These are phyloP conservation scores for Simmondsia chinensis DNA, from an alignment of 148 eudicot species.

Conservation along the genomic window DNA sequence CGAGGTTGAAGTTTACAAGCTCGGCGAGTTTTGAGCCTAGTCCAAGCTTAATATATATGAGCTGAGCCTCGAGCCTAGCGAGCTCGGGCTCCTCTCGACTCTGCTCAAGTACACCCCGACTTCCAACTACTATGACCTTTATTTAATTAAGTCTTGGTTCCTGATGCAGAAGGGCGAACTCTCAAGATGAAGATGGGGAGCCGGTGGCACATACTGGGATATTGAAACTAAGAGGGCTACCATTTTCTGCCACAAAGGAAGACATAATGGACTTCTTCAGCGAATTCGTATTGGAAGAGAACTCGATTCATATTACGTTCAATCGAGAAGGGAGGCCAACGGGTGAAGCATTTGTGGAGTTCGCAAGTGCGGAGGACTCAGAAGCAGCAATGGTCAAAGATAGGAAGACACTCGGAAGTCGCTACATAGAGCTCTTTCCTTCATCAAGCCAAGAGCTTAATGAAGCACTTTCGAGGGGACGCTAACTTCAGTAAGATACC, in stretches of 20 bases:
- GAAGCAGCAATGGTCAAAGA: slow-evolving; percentile 87
- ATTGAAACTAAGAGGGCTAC: slow-evolving; percentile 85
- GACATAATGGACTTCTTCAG: slow-evolving; percentile 78
- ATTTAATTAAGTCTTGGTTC: too few relatives aligned
- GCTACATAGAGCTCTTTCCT: slow-evolving; percentile 83
- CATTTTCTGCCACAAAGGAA: slow-evolving; percentile 89
- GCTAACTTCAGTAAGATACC: slow-evolving; percentile 28
- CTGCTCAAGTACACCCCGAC: too few relatives aligned
- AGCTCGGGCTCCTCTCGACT: too few relatives aligned
- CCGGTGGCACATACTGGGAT: slow-evolving; percentile 43
- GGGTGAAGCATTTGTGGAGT: slow-evolving; percentile 92
- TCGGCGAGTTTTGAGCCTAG: too few relatives aligned
- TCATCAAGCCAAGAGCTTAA: slow-evolving; percentile 61
- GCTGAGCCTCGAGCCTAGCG: too few relatives aligned
- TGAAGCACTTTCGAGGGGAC: slow-evolving; percentile 60
- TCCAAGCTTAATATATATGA: too few relatives aligned
- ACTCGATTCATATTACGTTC: slow-evolving; percentile 48
- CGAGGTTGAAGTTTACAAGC: too few relatives aligned
- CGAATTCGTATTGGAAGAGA: slow-evolving; percentile 61
- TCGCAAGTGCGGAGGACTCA: slow-evolving; percentile 63
- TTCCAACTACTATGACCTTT: too few relatives aligned
- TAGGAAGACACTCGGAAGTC: slow-evolving; percentile 90
- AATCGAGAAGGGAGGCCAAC: slow-evolving; percentile 69
- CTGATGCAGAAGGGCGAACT: slow-evolving; percentile 27
- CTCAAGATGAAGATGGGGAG: slow-evolving; percentile 41